Conservation (phyloP, 2,329 filamentous ascomycete species). For the Camillea tinctor region DNA sequence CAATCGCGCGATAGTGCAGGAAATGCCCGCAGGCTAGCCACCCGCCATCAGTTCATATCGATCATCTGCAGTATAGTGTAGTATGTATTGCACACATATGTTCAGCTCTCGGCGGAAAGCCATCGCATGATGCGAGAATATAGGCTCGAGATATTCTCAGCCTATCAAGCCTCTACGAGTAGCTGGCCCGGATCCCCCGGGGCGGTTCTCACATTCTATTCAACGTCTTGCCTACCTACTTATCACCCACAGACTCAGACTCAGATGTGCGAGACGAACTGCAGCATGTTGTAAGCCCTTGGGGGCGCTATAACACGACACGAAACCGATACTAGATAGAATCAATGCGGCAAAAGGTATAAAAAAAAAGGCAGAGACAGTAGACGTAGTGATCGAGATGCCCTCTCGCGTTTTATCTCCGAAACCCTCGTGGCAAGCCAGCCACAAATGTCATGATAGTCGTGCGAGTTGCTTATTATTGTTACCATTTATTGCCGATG, state of each 20-base stretch:
- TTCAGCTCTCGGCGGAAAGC: not conserved
- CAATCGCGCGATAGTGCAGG: not conserved
- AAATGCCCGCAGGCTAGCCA: not conserved
- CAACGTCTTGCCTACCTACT: not conserved
- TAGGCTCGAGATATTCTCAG: not conserved
- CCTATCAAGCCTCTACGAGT: not conserved
- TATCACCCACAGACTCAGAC: not conserved
- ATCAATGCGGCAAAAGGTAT: not conserved
- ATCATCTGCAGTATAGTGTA: not conserved
- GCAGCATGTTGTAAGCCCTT: not conserved
- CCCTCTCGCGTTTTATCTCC: slow-evolving; percentile 5
- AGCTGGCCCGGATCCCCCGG: not conserved
- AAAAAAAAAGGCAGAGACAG: not conserved
- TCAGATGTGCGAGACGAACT: not conserved
- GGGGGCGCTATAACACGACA: not conserved
- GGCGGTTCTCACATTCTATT: not conserved
- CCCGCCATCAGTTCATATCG: not conserved
- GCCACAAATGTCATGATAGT: slow-evolving; percentile 14
- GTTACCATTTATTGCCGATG: slow-evolving; percentile 18
- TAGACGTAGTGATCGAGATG: slow-evolving; percentile 1
- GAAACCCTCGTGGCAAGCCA: slow-evolving; percentile 11
- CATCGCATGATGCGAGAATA: not conserved
- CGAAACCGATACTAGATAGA: not conserved
- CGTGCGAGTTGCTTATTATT: slow-evolving; percentile 4
- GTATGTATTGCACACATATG: not conserved